Evolutionary conservation across 148 eudicot species (phyloP), one percentile per base, ranked within the genome.

Genomic region (Persicaria tinctoria): DNA sequence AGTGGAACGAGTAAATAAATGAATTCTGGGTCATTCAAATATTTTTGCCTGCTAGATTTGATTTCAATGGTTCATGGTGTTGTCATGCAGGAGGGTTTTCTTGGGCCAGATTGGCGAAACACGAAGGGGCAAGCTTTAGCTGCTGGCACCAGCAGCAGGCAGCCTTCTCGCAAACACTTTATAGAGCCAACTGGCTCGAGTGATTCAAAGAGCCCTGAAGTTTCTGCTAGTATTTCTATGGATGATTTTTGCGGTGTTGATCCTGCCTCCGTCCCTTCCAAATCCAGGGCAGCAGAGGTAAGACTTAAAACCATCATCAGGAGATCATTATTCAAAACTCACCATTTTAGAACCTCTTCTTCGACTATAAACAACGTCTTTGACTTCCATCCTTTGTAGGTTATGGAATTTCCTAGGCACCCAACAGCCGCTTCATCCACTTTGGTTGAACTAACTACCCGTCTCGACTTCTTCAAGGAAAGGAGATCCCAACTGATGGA

Each of bases 401-500:
- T 78, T 60, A 68, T 84, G 81, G 98, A 92, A 71, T 87, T 85
- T 84, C 85, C 90, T 41, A 81, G 90, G 79, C 87, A 89, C 59
- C 92, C 85, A 23, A 72, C 89, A 46, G 83, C 84, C 46, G 89
- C 97, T 47, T 87, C 97, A 8, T 95, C 98, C 18, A 89, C 98
- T 70, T 78, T 94, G 85, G 91, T 91, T 66, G 98, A 94, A 74
- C 80, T 92, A 75, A 95, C 98, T 38, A 87, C 98, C 66, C 91
- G 98, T 45, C 97, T 95, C n/a, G 98, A 95, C 76, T 95, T 95
- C 89, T 95, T 95, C 85, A 95, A 92, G 83, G 97, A 95, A 75
- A 86, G 98, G 50, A 89, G 98, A 41, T 90, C 98, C 77, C 98
- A 94, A 79, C 87, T 94, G 73, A 91, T 94, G 98, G 98, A 94